Percentiles rank a stretch among this genome's conserved stretches.
phyloP scores from a whole-genome alignment of 257 asterid species.

The Nicotiana paniculata region DNA sequence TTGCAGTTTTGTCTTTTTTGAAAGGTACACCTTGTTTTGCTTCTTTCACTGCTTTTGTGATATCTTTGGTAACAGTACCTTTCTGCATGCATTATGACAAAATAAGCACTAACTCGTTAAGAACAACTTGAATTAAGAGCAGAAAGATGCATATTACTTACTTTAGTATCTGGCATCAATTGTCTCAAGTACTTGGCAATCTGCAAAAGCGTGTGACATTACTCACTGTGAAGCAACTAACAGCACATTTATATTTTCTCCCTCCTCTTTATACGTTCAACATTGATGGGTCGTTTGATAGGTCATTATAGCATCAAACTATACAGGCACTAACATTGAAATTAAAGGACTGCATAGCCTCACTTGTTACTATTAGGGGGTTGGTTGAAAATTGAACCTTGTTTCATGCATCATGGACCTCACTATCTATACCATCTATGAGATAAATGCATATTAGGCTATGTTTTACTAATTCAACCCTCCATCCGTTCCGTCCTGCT shows the following conservation, averaged over 20 bases:
- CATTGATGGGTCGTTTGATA: background rate
- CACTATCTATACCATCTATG: background rate
- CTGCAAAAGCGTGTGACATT: constrained; percentile 29
- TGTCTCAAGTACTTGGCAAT: constrained; percentile 63
- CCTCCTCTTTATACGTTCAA: background rate
- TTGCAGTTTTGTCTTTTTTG: constrained; percentile 95
- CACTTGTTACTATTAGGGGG: background rate
- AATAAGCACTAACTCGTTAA: background rate
- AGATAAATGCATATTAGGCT: background rate
- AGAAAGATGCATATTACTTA: constrained; percentile 22
- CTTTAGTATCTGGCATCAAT: constrained; percentile 82
- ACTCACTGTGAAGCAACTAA: background rate
- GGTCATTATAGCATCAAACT: background rate
- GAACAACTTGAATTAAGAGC: background rate
- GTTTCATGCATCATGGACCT: background rate
- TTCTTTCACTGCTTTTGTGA: constrained; percentile 63
- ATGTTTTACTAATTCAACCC: background rate
- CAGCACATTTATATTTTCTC: too few species aligned
- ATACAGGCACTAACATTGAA: background rate
- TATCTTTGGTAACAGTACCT: constrained; percentile 82
- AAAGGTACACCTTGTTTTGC: constrained; percentile 64
- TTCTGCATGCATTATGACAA: constrained; percentile 42
- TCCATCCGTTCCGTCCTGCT: background rate
- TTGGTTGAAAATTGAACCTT: background rate
- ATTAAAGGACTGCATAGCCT: background rate